A percentile compares a stretch with the other conserved stretches of the same genome.
phyloP scores from a whole-genome alignment of 73 alveolate species.

The Paramecium tetraurelia region DNA sequence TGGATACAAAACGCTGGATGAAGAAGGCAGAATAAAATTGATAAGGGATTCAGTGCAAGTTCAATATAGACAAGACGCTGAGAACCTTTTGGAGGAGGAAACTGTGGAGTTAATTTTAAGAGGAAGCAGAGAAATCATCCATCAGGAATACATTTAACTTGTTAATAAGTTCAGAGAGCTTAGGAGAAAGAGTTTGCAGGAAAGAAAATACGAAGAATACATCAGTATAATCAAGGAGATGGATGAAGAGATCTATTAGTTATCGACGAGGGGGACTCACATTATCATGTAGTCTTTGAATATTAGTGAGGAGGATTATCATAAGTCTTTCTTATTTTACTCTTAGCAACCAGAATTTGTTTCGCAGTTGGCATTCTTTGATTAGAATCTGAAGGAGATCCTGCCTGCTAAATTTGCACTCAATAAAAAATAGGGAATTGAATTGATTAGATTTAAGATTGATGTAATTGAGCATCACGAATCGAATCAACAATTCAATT shows the following conservation, averaged over 20 bases:
- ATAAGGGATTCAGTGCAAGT: neutral
- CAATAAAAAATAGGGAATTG: neutral
- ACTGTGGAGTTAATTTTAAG: neutral
- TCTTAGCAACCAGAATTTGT: slow-evolving; percentile 30
- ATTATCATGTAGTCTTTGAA: neutral
- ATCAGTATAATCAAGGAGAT: neutral
- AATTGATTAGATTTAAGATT: neutral
- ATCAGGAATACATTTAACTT: neutral
- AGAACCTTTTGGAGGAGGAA: neutral
- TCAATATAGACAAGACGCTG: neutral
- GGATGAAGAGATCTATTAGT: neutral
- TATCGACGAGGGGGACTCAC: neutral
- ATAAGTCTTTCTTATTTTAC: neutral
- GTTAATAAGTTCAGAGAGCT: neutral
- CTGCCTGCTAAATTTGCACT: neutral
- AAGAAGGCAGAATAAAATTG: neutral
- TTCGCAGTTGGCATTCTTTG: neutral
- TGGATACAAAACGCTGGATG: neutral
- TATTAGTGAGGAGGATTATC: neutral
- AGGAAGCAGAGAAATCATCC: neutral
- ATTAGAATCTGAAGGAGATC: neutral
- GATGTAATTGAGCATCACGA: neutral
- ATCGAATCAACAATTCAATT: neutral
- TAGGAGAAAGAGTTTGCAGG: neutral
- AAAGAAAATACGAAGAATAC: neutral